phyloP scores from a whole-genome alignment of 2,329 filamentous ascomycete genomes.

The Aspergillus aculeatinus region DNA sequence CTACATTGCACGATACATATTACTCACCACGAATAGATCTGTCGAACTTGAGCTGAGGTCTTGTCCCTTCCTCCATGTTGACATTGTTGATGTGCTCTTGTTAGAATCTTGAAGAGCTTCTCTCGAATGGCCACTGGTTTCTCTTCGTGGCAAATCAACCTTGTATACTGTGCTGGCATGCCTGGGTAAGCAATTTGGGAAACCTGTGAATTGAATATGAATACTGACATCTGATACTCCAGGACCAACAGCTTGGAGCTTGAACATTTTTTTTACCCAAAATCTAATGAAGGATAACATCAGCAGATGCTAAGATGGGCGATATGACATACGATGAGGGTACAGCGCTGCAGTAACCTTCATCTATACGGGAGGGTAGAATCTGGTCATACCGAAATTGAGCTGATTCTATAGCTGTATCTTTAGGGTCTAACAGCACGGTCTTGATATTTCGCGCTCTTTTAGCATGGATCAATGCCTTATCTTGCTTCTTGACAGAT shows the following conservation, averaged over 20 bases:
- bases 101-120: conserved; percentile 53
- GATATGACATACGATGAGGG: not conserved
- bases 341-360: too few species aligned
- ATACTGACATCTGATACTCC: conserved; percentile 40
- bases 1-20: not conserved
- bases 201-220: not conserved
- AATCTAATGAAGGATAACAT: conserved; percentile 36
- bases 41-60: conserved; percentile 52
- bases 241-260: conserved; percentile 42
- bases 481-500: conserved; percentile 53
- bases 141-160: conserved; percentile 51
- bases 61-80: conserved; percentile 55
- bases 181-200: conserved; percentile 4
- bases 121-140: conserved; percentile 55
- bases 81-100: conserved; percentile 51
- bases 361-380: too few species aligned
- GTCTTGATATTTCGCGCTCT: conserved; percentile 49
- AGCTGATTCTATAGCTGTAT: conserved; percentile 51
- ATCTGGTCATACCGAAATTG: conserved; percentile 46
- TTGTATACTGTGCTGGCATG: conserved; percentile 30
- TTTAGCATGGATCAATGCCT: conserved; percentile 50
- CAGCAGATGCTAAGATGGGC: not conserved
- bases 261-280: conserved; percentile 57
- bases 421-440: conserved; percentile 50
- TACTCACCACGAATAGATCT: conserved; percentile 51